Percentiles rank a stretch among this genome's conserved stretches.
These are phyloP conservation scores for Penicillium sp. DNA, from an alignment of 2,329 filamentous ascomycete species.

Conservation along the genomic window DNA sequence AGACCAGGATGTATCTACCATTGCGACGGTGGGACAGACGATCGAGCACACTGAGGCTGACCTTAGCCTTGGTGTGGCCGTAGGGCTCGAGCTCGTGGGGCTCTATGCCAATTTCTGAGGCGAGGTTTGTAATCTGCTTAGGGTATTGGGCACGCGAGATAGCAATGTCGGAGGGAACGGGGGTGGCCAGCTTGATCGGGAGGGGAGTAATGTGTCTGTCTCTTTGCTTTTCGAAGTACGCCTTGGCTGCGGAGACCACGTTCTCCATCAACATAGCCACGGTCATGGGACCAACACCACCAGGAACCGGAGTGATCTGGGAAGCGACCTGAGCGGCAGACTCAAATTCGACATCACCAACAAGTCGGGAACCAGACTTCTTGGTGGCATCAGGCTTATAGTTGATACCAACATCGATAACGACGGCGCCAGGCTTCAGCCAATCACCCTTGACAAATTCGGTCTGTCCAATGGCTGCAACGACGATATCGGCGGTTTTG, in stretches of 20 bases:
- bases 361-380: slow-evolving; percentile 84
- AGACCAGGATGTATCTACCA: slow-evolving; percentile 84
- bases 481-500: slow-evolving; percentile 76
- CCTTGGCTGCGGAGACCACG: slow-evolving; percentile 74
- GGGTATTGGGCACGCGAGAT: slow-evolving; percentile 81
- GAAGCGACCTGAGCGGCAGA: slow-evolving; percentile 77
- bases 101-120: slow-evolving; percentile 77
- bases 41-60: slow-evolving; percentile 71
- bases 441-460: slow-evolving; percentile 88
- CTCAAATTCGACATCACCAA: slow-evolving; percentile 90
- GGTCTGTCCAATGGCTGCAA: slow-evolving; percentile 82
- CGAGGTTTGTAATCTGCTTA: slow-evolving; percentile 80
- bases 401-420: slow-evolving; percentile 97
- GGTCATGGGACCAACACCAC: slow-evolving; percentile 96
- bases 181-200: slow-evolving; percentile 66
- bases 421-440: slow-evolving; percentile 91
- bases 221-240: slow-evolving; percentile 75
- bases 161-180: slow-evolving; percentile 88
- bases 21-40: slow-evolving; percentile 78
- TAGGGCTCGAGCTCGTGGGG: slow-evolving; percentile 85
- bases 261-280: slow-evolving; percentile 97
- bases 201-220: slow-evolving; percentile 69
- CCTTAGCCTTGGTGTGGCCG: slow-evolving; percentile 90
- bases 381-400: slow-evolving; percentile 80
- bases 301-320: slow-evolving; percentile 88